Base-by-base conservation (phyloP, 2,329 filamentous ascomycete genomes). In the Pyrenochaeta sp. region DNA sequence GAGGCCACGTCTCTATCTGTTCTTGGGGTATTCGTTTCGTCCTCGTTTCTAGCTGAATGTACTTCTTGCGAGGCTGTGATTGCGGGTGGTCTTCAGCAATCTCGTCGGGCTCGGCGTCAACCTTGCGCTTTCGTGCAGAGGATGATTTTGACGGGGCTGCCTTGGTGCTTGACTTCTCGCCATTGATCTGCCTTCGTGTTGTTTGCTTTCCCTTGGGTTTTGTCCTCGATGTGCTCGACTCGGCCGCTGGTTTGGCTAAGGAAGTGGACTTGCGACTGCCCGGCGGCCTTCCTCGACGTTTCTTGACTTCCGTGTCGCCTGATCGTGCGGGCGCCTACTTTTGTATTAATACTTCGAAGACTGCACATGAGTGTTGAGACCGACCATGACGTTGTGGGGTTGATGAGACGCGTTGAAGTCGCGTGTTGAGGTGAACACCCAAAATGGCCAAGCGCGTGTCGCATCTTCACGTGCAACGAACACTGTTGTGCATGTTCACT, bases 1-100 rank as follows among this genome's bases (percentile, higher is more conserved):
- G 75, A 3, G 76, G 73, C 87, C 87, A 75, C 44, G 66, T 61
- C 29, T 70, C 62, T 30, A 75, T 69, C 17, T 61, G 47, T 6
- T 68, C 61, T 35, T 71, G 68, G 3, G 71, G 51, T 48, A 75
- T 67, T 24, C 63, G 55, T 42, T 62, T 69, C 14, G 62, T 69
- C 40, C 53, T 63, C 11, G 63, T 48, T 46, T 67, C 69, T 11
- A 75, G 52, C 28, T 66, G 67, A 29, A 61, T 48, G 36, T 68
- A 71, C 24, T 58, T 58, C 35, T 58, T 58, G 38, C 48, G 51
- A n/a, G n/a, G n/a, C n/a, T n/a, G n/a, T 20, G 48, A 41, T 21
- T 50, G 44, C 11, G 45, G 34, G 27, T 53, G 51, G 14, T 46
- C 48, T 28, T 51, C 50, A 4, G 56, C 53, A 10, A 59, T 44